Evolutionary conservation across 2,329 filamentous ascomycete species (phyloP), one percentile per base, ranked within the genome.

Genomic region (Cladosporium sp.): DNA sequence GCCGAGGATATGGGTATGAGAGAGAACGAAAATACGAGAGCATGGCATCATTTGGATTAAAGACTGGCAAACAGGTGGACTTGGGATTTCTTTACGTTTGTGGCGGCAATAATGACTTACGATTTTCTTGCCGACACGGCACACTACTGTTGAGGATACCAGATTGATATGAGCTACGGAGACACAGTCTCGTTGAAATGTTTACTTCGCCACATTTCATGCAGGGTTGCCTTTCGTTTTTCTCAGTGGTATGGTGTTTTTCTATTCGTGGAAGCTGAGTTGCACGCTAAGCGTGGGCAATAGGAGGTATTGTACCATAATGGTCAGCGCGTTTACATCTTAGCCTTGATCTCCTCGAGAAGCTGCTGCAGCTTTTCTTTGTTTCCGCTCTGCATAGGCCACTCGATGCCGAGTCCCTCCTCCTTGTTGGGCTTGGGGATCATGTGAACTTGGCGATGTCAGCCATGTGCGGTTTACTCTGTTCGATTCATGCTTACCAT

Each of bases 391-490:
- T 90, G 83, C 63, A 86, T 79, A 19, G 92, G 91, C 94, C 94
- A 99, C 36, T 77, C 74, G 66, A 97, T 82, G 4, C 83, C 85
- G 54, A 99, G 79, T 6, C 94, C 94, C 73, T 97, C 89, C 37
- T 80, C 70, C 68, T 87, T 79, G 69, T 90, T 95, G 54, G 94
- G 93, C 81, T 99, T 99, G 37, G 94, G 94, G 63, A 99, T 99
- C 85, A 97, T 88, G 72, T 99, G 94, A 76, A 99, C 93, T 59
- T 8, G 37, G 14, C 9, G 66, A 95, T 91, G 49, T 39, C 36
- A 55, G 49, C 55, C 34, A 9, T 34, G 15, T 15, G 5, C 3
- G 3, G 6, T n/a, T n/a, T 14, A 17, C 47, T 49, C 3, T 15
- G 3, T 20, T 11, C 8, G 8, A 34, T 12, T 34, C 30, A 34